Evolutionary conservation across 495 filamentous ascomycete genomes (phyloP).

Genomic region (Cercophora sp.): DNA sequence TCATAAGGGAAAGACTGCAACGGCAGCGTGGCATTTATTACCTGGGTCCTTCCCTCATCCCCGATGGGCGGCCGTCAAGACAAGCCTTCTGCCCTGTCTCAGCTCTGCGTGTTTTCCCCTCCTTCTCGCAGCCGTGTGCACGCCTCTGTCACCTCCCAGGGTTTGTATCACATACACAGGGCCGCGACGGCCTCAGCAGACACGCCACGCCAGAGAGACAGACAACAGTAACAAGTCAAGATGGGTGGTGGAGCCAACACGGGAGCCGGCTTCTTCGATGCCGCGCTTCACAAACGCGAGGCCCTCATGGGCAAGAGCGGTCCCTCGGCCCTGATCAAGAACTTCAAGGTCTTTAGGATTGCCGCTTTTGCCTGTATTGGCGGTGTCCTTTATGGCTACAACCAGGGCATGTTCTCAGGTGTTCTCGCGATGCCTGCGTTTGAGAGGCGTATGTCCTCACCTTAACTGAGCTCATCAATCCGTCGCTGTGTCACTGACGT

Average conservation of each 20-base stretch:
- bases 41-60: constrained; percentile 11
- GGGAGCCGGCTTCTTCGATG: constrained; percentile 48
- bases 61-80: constrained; percentile 6
- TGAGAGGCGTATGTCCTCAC: constrained; percentile 33
- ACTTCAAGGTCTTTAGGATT: constrained; percentile 66
- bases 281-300: constrained; percentile 60
- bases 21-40: constrained; percentile 9
- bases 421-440: constrained; percentile 62
- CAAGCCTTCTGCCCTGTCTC: not conserved
- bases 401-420: constrained; percentile 78
- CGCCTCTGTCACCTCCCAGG: too few relatives aligned
- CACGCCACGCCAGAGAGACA: not conserved
- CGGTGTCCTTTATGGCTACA: constrained; percentile 63
- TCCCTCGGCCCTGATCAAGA: constrained; percentile 61
- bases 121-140: not conserved
- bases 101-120: not conserved
- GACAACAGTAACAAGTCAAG: not conserved
- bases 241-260: constrained; percentile 14
- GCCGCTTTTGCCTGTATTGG: constrained; percentile 76
- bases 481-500: not conserved
- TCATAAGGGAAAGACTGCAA: too few relatives aligned
- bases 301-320: constrained; percentile 61
- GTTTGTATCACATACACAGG: too few relatives aligned
- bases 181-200: too few relatives aligned
- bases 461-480: not conserved